These are phyloP conservation scores for Alloteropsis semialata DNA, from an alignment of 176 grass and related monocot genomes.

Conservation along the genomic window DNA sequence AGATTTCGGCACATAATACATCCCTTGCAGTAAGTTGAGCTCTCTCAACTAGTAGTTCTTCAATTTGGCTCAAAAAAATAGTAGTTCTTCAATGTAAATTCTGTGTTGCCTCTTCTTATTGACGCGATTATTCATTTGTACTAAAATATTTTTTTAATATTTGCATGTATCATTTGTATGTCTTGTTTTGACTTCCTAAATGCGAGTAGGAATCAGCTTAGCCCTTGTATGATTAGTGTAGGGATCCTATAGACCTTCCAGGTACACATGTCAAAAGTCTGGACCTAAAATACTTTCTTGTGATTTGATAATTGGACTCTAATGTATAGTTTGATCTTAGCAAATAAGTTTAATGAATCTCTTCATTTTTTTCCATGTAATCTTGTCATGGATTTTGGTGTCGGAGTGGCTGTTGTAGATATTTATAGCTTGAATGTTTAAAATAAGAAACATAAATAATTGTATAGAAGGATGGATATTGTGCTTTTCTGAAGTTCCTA, in stretches of 20 bases:
- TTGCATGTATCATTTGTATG: not conserved
- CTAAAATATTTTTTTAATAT: not conserved
- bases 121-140: not conserved
- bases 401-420: too few relatives aligned
- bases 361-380: too few relatives aligned
- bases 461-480: not conserved
- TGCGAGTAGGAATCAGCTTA: not conserved
- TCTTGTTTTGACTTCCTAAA: not conserved
- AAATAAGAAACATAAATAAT: too few relatives aligned
- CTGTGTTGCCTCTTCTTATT: not conserved
- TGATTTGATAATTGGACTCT: not conserved
- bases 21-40: conserved; percentile 74
- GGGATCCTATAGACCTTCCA: not conserved
- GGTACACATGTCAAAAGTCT: not conserved
- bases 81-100: not conserved
- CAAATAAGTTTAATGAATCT: not conserved
- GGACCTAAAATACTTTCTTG: not conserved
- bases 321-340: not conserved
- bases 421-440: too few relatives aligned
- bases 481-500: too few relatives aligned
- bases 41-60: not conserved
- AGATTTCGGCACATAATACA: conserved; percentile 59
- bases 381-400: too few relatives aligned
- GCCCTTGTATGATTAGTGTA: not conserved
- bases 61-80: too few relatives aligned